Percentiles rank a stretch among this genome's conserved stretches.
phyloP scores from a whole-genome alignment of 106 monocot species.

The Apostasia ramifera region DNA sequence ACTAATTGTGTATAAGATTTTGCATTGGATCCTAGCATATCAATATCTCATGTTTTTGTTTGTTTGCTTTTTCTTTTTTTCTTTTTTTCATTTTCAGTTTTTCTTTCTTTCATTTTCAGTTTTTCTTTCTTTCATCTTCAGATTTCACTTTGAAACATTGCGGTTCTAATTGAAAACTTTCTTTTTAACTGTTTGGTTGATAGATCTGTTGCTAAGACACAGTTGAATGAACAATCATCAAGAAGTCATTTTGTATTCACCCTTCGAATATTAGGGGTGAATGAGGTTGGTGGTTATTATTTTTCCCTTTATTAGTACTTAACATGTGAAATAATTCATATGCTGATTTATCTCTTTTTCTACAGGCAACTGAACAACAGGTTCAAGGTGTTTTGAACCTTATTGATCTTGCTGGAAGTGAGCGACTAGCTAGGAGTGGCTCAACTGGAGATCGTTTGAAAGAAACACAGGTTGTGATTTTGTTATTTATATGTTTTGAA shows the following conservation, averaged over 20 bases:
- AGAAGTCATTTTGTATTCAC: slow-evolving; percentile 96
- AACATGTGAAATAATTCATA: not conserved
- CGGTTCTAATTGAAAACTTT: not conserved
- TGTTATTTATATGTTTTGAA: not conserved
- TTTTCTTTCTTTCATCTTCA: not conserved
- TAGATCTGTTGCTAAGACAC: slow-evolving; percentile 89
- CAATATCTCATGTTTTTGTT: too few relatives aligned
- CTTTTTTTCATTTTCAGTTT: too few relatives aligned
- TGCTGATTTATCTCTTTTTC: not conserved
- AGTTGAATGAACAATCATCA: slow-evolving; percentile 93
- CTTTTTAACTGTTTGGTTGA: not conserved
- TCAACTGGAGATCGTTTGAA: slow-evolving; percentile 89
- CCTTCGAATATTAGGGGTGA: slow-evolving; percentile 65
- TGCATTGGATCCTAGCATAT: too few relatives aligned
- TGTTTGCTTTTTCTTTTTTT: too few relatives aligned
- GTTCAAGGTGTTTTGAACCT: slow-evolving; percentile 91
- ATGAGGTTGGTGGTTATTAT: slow-evolving; percentile 36
- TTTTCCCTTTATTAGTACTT: not conserved
- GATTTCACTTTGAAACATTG: not conserved
- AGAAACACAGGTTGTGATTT: slow-evolving; percentile 67
- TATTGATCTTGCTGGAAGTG: slow-evolving; percentile 96
- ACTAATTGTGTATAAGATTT: too few relatives aligned
- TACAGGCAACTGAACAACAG: slow-evolving; percentile 76
- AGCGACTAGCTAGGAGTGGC: slow-evolving; percentile 78
- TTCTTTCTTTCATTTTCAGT: too few relatives aligned